Conservation (phyloP, 306 rosid species). For the Vachellia collinsii region DNA sequence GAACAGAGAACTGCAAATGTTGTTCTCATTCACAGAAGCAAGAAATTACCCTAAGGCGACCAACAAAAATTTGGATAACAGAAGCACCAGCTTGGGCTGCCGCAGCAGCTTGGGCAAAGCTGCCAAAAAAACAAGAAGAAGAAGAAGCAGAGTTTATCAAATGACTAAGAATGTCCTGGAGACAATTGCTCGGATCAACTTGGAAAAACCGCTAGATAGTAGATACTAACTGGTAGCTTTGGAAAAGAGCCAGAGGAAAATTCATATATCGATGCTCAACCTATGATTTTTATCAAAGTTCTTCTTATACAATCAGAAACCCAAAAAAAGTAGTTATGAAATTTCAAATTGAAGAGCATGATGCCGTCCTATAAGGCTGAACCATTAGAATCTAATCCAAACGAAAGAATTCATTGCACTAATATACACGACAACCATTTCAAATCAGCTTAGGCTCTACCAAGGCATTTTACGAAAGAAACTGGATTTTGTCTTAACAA, state of each 20-base stretch:
- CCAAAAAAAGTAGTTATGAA: background rate
- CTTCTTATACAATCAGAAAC: background rate
- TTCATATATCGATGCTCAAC: slow-evolving; percentile 25
- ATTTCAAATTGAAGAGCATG: slow-evolving; percentile 5
- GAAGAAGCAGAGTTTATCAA: slow-evolving; percentile 39
- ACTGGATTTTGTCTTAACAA: background rate
- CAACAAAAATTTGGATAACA: slow-evolving; percentile 94
- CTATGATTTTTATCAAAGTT: slow-evolving; percentile 14
- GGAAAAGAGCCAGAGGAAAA: background rate
- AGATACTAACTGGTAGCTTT: background rate
- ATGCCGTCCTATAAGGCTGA: slow-evolving; percentile 8
- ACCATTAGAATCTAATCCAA: slow-evolving; percentile 1
- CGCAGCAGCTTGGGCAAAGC: slow-evolving; percentile 78
- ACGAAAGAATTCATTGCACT: background rate
- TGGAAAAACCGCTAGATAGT: slow-evolving; percentile 21
- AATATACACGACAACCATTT: slow-evolving; percentile 14
- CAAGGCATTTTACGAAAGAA: slow-evolving; percentile 4
- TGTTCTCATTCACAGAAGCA: slow-evolving; percentile 16
- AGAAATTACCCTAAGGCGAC: slow-evolving; percentile 80
- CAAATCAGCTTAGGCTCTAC: slow-evolving; percentile 4
- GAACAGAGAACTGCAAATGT: slow-evolving; percentile 3
- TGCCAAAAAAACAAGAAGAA: slow-evolving; percentile 37
- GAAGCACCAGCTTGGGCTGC: slow-evolving; percentile 57
- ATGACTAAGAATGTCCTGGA: slow-evolving; percentile 18
- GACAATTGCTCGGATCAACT: slow-evolving; percentile 3